Conservation (phyloP, 495 filamentous ascomycete species). For the Cladorrhinum samala region DNA sequence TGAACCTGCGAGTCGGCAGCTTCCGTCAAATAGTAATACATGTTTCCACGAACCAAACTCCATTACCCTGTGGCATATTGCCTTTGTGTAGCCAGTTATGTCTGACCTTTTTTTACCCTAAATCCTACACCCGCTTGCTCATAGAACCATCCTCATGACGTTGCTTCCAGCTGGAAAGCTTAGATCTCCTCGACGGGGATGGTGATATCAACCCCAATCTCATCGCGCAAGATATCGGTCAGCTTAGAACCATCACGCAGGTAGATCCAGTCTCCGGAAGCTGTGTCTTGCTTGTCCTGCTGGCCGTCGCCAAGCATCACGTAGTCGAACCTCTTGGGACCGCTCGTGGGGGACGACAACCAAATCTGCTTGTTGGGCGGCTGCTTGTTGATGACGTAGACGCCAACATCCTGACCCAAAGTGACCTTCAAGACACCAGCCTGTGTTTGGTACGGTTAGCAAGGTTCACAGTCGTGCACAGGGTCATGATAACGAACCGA, state of each 20-base stretch:
- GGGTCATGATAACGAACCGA: slow-evolving; percentile 38
- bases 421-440: slow-evolving; percentile 76
- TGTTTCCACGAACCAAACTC: no score
- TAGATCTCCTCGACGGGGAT: slow-evolving; percentile 11
- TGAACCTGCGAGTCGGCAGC: no score
- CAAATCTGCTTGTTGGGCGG: slow-evolving; percentile 97
- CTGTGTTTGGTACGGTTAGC: slow-evolving; percentile 35
- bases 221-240: slow-evolving; percentile 59
- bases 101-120: no score
- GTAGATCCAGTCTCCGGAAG: slow-evolving; percentile 75
- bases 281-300: slow-evolving; percentile 67
- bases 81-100: no score
- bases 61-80: no score
- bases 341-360: slow-evolving; percentile 87
- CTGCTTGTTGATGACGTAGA: slow-evolving; percentile 94
- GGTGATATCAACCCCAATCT: slow-evolving; percentile 53
- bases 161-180: no score
- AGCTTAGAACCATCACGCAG: slow-evolving; percentile 71
- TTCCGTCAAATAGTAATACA: no score
- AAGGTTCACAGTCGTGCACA: background rate
- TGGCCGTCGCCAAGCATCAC: slow-evolving; percentile 63
- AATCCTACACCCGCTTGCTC: no score
- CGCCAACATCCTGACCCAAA: slow-evolving; percentile 56
- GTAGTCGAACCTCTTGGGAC: slow-evolving; percentile 90
- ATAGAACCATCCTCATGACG: no score